Percentiles rank a stretch among this genome's conserved stretches.
These are phyloP conservation scores for Rhodosorus marinus DNA, from an alignment of 23 red algal genomes.

Conservation along the genomic window DNA sequence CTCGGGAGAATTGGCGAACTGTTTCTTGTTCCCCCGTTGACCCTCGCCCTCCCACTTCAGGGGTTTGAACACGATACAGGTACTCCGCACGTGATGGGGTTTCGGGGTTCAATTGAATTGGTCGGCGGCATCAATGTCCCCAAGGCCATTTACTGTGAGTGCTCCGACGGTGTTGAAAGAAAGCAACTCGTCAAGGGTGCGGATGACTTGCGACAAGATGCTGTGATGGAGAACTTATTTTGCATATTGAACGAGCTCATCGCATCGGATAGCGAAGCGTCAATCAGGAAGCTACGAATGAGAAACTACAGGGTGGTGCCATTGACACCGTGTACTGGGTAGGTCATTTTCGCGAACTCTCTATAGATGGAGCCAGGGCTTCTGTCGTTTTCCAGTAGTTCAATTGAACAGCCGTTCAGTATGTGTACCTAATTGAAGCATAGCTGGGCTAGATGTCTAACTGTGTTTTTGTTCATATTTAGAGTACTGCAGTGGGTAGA, in stretches of 20 bases:
- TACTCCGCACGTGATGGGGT: conserved; percentile 16
- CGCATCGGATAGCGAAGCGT: conserved; percentile 14
- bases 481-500: neutral
- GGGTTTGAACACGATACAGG: neutral
- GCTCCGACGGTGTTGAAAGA: conserved; percentile 60
- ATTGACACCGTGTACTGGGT: conserved; percentile 56
- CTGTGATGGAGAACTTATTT: conserved; percentile 93
- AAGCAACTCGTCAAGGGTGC: conserved; percentile 76
- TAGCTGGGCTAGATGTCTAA: no score
- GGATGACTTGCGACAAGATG: conserved; percentile 92
- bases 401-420: no score
- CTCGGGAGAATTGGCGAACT: neutral
- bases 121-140: conserved; percentile 32
- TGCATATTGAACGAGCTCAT: conserved; percentile 73
- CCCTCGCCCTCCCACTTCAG: conserved; percentile 9
- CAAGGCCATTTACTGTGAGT: conserved; percentile 15
- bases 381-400: conserved; percentile 79
- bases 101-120: conserved; percentile 13
- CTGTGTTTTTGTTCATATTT: no score
- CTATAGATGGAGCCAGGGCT: no score
- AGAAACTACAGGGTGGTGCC: conserved; percentile 78
- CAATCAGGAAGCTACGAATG: conserved; percentile 33
- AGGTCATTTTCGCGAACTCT: no score
- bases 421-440: no score
- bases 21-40: neutral